Conservation (phyloP, 345 rosid genomes). For the Euphorbia lathyris region DNA sequence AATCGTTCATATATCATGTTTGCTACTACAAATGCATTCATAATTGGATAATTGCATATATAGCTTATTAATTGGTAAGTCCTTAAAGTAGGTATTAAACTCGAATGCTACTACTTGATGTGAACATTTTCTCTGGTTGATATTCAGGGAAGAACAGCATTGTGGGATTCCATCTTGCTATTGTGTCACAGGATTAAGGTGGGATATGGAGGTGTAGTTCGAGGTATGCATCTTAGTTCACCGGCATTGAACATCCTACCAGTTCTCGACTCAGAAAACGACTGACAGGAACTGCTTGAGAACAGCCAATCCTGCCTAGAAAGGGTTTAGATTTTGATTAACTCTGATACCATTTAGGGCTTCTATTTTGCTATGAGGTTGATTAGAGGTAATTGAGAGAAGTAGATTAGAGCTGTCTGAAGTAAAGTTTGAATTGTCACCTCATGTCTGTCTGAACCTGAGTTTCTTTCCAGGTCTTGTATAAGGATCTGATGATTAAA, state of each 20-base stretch:
- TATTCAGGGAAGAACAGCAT: constrained; percentile 82
- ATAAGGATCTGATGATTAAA: too few relatives aligned
- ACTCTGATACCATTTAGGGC: too few relatives aligned
- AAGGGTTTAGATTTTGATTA: too few relatives aligned
- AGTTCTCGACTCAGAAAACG: constrained; percentile 60
- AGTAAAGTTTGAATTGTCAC: too few relatives aligned
- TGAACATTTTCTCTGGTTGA: not conserved
- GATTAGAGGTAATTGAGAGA: too few relatives aligned
- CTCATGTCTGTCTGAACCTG: too few relatives aligned
- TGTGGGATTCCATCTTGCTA: constrained; percentile 84
- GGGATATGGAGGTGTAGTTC: constrained; percentile 71
- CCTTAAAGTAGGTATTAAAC: not conserved
- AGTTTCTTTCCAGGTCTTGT: too few relatives aligned
- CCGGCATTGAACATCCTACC: constrained; percentile 75
- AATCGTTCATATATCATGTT: not conserved
- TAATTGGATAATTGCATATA: not conserved
- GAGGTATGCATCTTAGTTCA: constrained; percentile 87
- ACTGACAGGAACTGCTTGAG: too few relatives aligned
- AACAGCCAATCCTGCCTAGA: too few relatives aligned
- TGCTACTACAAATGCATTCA: not conserved
- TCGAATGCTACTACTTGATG: not conserved
- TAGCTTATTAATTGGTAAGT: not conserved
- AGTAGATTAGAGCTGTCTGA: too few relatives aligned
- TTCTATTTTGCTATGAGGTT: too few relatives aligned
- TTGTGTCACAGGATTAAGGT: constrained; percentile 74